Conservation (phyloP, 768 basidiomycete species). For the Rhizopogon vinicolor region DNA sequence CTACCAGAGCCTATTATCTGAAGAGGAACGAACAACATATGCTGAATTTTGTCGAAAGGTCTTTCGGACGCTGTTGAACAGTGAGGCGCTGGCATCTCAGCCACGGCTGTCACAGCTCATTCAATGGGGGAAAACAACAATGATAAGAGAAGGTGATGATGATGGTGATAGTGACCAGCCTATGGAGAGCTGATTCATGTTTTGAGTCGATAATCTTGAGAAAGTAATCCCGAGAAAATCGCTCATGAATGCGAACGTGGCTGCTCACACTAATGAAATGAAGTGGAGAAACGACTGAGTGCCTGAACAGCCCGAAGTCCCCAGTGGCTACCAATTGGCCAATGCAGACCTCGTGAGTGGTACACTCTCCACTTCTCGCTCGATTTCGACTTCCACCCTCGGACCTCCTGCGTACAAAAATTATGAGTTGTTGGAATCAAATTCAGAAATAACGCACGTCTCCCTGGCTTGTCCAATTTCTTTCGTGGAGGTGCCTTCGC, state of each 20-base stretch:
- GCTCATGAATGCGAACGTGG: neutral
- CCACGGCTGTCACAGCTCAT: slow-evolving; percentile 28
- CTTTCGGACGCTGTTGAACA: slow-evolving; percentile 21
- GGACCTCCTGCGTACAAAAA: slow-evolving; percentile 50
- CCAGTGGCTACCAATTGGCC: slow-evolving; percentile 45
- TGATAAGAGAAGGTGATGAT: slow-evolving; percentile 10
- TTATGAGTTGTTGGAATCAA: slow-evolving; percentile 10
- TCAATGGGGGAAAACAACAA: slow-evolving; percentile 21
- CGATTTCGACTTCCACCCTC: slow-evolving; percentile 93
- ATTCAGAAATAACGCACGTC: slow-evolving; percentile 40
- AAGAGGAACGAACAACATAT: slow-evolving; percentile 25
- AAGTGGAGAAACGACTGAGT: neutral
- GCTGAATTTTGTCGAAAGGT: slow-evolving; percentile 30
- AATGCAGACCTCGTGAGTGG: slow-evolving; percentile 48
- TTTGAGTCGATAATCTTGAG: neutral
- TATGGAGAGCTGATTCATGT: neutral
- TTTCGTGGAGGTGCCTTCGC: slow-evolving; percentile 41
- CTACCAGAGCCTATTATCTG: slow-evolving; percentile 5
- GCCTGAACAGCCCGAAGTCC: neutral
- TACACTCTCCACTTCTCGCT: slow-evolving; percentile 79
- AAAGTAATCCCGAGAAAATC: neutral
- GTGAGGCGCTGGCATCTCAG: slow-evolving; percentile 28
- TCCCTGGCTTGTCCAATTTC: slow-evolving; percentile 56
- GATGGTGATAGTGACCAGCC: neutral
- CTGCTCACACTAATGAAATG: neutral